A percentile compares a stretch with the other conserved stretches of the same genome.
Evolutionary conservation across 257 asterid species (phyloP).

Genomic region (Gynochthodes officinalis): DNA sequence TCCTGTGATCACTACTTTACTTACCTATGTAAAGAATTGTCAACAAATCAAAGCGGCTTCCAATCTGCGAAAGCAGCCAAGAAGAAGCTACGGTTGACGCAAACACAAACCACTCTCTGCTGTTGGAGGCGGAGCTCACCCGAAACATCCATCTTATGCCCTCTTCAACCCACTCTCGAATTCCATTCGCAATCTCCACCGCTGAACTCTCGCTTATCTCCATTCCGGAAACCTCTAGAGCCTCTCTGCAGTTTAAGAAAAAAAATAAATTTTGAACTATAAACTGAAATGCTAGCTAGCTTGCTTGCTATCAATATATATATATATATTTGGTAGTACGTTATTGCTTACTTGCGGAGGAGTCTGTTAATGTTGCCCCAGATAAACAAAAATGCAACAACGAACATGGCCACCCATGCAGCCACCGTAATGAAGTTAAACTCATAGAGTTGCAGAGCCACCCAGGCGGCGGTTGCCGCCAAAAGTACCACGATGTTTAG

Average conservation of each 20-base stretch:
- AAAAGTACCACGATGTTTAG: conserved; percentile 29
- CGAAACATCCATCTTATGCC: conserved; percentile 38
- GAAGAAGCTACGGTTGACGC: conserved; percentile 31
- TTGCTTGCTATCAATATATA: too few species aligned
- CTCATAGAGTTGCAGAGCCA: conserved; percentile 41
- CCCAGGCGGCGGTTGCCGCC: conserved; percentile 46
- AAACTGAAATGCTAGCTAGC: too few species aligned
- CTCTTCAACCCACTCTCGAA: conserved; percentile 32
- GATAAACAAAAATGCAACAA: conserved; percentile 34
- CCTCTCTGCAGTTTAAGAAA: conserved; percentile 55
- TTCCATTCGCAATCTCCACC: conserved; percentile 24
- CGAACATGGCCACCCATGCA: conserved; percentile 49
- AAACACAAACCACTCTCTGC: conserved; percentile 52
- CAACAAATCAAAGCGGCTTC: conserved; percentile 34
- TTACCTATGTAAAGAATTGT: conserved; percentile 54
- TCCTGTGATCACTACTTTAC: too few species aligned
- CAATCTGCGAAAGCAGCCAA: conserved; percentile 35
- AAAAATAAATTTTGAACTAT: too few species aligned
- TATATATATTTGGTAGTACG: neutral
- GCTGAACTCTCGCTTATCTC: conserved; percentile 46
- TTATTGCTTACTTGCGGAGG: conserved; percentile 39
- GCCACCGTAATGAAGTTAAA: conserved; percentile 39
- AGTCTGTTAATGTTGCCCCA: conserved; percentile 51
- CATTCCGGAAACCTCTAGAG: conserved; percentile 40
- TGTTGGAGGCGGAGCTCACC: conserved; percentile 25